phyloP scores from a whole-genome alignment of 495 filamentous ascomycete genomes.

The Neurospora terricola region DNA sequence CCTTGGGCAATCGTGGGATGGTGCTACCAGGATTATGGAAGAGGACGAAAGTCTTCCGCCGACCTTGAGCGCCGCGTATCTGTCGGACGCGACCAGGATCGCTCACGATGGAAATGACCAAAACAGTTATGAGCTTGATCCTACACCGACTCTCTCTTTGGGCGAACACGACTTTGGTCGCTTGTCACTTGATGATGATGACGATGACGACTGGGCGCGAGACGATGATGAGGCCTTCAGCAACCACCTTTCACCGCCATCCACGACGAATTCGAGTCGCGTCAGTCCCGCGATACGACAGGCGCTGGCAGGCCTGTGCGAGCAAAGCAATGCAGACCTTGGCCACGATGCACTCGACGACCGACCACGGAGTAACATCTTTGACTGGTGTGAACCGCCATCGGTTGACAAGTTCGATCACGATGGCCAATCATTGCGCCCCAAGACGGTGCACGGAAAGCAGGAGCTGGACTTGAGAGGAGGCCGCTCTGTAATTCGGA shows the following conservation, averaged over 20 bases:
- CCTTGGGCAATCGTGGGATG: constrained; percentile 36
- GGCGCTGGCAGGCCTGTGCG: constrained; percentile 32
- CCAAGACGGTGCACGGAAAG: constrained; percentile 86
- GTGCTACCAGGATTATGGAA: constrained; percentile 49
- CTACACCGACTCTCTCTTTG: constrained; percentile 7
- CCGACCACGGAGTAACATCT: constrained; percentile 53
- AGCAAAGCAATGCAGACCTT: constrained; percentile 24
- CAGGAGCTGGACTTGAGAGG: constrained; percentile 63
- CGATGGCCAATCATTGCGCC: constrained; percentile 52
- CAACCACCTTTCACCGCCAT: constrained; percentile 46
- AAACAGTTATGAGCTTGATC: constrained; percentile 11
- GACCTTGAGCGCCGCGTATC: constrained; percentile 35
- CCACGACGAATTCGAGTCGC: constrained; percentile 35
- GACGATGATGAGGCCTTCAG: constrained; percentile 43
- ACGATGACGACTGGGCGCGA: constrained; percentile 53
- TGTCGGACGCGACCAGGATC: constrained; percentile 12
- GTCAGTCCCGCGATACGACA: constrained; percentile 36
- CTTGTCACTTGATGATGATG: constrained; percentile 49
- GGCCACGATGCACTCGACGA: constrained; percentile 28
- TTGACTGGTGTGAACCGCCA: constrained; percentile 78
- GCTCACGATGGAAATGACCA: constrained; percentile 3
- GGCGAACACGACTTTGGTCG: constrained; percentile 31
- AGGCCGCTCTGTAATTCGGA: constrained; percentile 63
- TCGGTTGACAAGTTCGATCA: constrained; percentile 43
- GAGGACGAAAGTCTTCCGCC: constrained; percentile 54